Conservation (phyloP, 306 rosid species). For the Quercus bicolor region DNA sequence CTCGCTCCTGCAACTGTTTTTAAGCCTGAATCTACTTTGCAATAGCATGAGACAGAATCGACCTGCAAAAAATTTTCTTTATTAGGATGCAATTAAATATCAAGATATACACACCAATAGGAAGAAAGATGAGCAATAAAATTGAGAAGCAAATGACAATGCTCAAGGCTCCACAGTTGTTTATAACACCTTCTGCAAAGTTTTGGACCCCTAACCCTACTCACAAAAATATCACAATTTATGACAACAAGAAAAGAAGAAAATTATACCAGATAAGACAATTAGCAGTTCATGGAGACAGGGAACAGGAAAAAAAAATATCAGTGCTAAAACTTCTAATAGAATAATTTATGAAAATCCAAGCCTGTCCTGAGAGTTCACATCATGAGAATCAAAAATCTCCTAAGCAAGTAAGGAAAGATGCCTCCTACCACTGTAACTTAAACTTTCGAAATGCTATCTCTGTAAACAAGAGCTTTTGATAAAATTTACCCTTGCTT, state of each 20-base stretch:
- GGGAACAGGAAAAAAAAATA: no score
- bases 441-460: not conserved
- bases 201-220: not conserved
- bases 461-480: slow-evolving; percentile 3
- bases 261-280: not conserved
- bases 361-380: no score
- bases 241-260: not conserved
- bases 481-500: not conserved
- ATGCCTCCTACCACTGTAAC: not conserved
- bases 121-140: not conserved
- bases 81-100: slow-evolving; percentile 28
- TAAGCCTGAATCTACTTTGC: slow-evolving; percentile 93
- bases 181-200: not conserved
- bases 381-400: not conserved
- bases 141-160: not conserved
- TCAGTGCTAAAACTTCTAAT: no score
- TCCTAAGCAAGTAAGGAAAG: slow-evolving; percentile 6
- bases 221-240: not conserved
- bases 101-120: not conserved
- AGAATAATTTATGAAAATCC: no score
- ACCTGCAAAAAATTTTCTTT: slow-evolving; percentile 55
- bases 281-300: no score
- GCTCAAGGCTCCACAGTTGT: not conserved
- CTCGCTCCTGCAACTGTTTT: slow-evolving; percentile 97
- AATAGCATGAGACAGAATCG: slow-evolving; percentile 95